Percentiles rank a stretch among this genome's conserved stretches.
phyloP scores from a whole-genome alignment of 768 basidiomycete genomes.

The Hebeloma cylindrosporum region DNA sequence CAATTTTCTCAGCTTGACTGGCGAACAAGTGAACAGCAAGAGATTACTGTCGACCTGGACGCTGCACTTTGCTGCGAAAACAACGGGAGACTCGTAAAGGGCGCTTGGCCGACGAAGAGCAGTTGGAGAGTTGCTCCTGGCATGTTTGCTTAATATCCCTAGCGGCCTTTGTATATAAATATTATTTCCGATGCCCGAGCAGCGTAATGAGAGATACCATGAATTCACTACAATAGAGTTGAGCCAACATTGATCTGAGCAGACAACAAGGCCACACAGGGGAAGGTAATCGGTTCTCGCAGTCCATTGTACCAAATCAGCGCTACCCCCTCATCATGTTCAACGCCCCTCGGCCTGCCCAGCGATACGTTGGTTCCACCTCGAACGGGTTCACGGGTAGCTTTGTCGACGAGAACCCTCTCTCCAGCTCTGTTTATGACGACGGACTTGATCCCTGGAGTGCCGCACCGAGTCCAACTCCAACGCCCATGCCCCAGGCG shows the following conservation, averaged over 20 bases:
- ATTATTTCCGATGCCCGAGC: constrained; percentile 13
- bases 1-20: constrained; percentile 66
- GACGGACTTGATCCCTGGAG: constrained; percentile 85
- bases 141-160: constrained; percentile 19
- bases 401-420: constrained; percentile 76
- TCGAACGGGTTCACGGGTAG: constrained; percentile 66
- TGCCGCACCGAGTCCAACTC: constrained; percentile 67
- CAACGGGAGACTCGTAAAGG: constrained; percentile 42
- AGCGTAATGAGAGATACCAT: constrained; percentile 12
- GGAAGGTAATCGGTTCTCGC: constrained; percentile 3
- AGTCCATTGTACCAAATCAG: constrained; percentile 12
- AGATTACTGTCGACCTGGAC: constrained; percentile 90
- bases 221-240: not conserved
- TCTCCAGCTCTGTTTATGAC: constrained; percentile 72
- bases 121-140: too few relatives aligned
- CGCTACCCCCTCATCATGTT: constrained; percentile 54
- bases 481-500: constrained; percentile 56
- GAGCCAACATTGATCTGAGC: not conserved
- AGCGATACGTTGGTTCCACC: constrained; percentile 56
- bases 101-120: too few relatives aligned
- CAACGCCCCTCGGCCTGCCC: constrained; percentile 77
- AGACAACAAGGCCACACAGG: constrained; percentile 18
- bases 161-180: constrained; percentile 20
- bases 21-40: constrained; percentile 81
- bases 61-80: constrained; percentile 85